Base-by-base conservation (phyloP, 2,329 filamentous ascomycete species). In the Xylaria sp. region DNA sequence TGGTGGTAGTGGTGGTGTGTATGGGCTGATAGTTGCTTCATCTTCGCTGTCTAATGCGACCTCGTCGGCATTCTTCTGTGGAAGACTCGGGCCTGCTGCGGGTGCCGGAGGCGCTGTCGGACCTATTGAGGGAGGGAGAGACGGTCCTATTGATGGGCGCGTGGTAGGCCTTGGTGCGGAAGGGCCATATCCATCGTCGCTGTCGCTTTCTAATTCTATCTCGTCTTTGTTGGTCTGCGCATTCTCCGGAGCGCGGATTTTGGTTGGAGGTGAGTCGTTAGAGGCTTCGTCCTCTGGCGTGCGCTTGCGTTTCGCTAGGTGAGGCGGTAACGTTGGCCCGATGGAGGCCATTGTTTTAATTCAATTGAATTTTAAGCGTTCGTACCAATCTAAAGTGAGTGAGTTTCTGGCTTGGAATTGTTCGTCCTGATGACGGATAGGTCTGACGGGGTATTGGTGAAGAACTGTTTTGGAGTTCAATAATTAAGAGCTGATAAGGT, bases 241-340 rank as follows among this genome's bases (percentile, higher is more conserved):
- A 63, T 57, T 84, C 74, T 74, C 80, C 72, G 76, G 73, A n/a
- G 75, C 76, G 54, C 74, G 79, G 36, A 80, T 67, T 74, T 89
- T 89, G 62, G 79, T 71, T 4, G 83, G 83, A 44, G 82, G 84
- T 6, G 81, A 81, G 38, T 78, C 76, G 60, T 80, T 71, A 20
- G 72, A 73, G 20, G 75, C 74, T 57, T 82, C 80, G 57, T 84
- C 79, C 48, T 84, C 82, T 4, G 82, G 74, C 4, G 83, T 85
- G 75, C 87, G 87, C 75, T 90, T 90, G 75, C 89, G 85, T 78
- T 90, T 90, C 40, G 87, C 77, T 49, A 91, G 84, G 70, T 92
- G 88, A 4, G 91, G 85, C 13, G 92, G 92, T 28, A 94, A 79
- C 68, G 89, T 84, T 15, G 92, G 92, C 5, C 92, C 91, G 76